Base-by-base conservation (phyloP, 768 basidiomycete species). In the Tremella yokohamensis region DNA sequence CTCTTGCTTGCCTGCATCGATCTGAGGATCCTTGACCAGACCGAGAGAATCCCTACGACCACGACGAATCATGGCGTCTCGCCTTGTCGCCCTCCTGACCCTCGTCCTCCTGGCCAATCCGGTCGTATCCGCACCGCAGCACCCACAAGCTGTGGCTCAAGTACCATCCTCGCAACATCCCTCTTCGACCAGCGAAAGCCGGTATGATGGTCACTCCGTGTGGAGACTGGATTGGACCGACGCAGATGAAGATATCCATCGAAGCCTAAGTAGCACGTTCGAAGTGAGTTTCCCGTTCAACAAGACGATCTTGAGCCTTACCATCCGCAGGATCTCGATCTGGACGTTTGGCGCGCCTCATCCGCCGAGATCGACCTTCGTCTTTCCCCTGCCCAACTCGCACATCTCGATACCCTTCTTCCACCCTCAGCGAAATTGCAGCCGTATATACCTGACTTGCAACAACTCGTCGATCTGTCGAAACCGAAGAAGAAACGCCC, bases 341-440 rank as follows among this genome's bases (percentile, higher is more conserved):
- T 74, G n/a, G 75, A 76, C 49, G 58, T 76, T 12, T 76, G 75
- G 75, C 64, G 63, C 4, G 47, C 66, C 2, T 64, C 75, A 0
- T 56, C 52, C 4, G 42, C 63, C 7, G 48, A 57, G 12, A 26
- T 75, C 26, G 75, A 76, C 45, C 19, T 76, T 37, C 63, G 69
- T 12, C 26, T 74, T 0, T 42, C 59, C 2, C 22, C 64, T 0
- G 20, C 40, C 16, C 42, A 57, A 20, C 18, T 52, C 29, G 16
- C 44, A 15, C 22, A 52, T 22, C 50, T 64, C 53, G 19, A 45
- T 18, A 7, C 2, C 15, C 48, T 52, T 40, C 50, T 66, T 40
- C 62, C 60, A 16, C 45, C 40, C 19, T 40, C 42, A 13, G 48
- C 49, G 19, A 56, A 40, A 11, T 57, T 61, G 29, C 44, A 48